These are phyloP conservation scores for Venturia nashicola DNA, from an alignment of 2,329 filamentous ascomycete species.

Conservation along the genomic window DNA sequence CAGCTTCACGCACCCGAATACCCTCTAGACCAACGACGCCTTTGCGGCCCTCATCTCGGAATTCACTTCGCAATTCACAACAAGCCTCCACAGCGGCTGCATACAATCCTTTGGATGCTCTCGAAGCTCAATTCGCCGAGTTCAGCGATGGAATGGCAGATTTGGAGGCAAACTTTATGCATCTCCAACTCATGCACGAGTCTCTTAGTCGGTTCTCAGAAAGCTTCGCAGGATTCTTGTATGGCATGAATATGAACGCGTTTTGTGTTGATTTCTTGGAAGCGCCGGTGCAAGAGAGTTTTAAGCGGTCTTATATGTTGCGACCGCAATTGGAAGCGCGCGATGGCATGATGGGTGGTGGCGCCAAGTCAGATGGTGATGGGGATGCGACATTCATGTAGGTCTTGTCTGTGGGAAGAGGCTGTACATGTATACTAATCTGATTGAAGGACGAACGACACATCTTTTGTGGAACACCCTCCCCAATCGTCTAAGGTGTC, in stretches of 20 bases:
- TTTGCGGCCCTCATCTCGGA: conserved; percentile 77
- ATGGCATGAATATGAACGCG: conserved; percentile 96
- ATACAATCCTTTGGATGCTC: conserved; percentile 60
- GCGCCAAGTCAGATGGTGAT: conserved; percentile 24
- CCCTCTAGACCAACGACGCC: conserved; percentile 79
- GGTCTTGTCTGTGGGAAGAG: conserved; percentile 17
- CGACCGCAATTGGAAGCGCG: neutral
- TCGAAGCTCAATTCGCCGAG: conserved; percentile 88
- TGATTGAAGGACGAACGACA: conserved; percentile 68
- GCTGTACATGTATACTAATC: neutral
- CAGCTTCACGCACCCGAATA: conserved; percentile 46
- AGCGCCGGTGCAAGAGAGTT: conserved; percentile 26
- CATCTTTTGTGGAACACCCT: conserved; percentile 81
- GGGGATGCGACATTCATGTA: conserved; percentile 77
- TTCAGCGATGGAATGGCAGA: conserved; percentile 89
- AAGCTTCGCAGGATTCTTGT: conserved; percentile 89
- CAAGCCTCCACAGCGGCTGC: conserved; percentile 38
- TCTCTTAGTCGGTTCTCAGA: conserved; percentile 87
- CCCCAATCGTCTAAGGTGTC: conserved; percentile 38
- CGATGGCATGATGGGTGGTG: conserved; percentile 1
- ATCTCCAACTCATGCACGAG: conserved; percentile 94
- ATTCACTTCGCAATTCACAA: conserved; percentile 66
- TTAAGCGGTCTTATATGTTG: conserved; percentile 3
- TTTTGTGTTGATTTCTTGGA: conserved; percentile 98
- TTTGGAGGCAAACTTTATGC: conserved; percentile 93